A percentile compares a stretch with the other conserved stretches of the same genome.
Evolutionary conservation across 345 rosid genomes (phyloP).

Genomic region (Noccaea bulbosa): DNA sequence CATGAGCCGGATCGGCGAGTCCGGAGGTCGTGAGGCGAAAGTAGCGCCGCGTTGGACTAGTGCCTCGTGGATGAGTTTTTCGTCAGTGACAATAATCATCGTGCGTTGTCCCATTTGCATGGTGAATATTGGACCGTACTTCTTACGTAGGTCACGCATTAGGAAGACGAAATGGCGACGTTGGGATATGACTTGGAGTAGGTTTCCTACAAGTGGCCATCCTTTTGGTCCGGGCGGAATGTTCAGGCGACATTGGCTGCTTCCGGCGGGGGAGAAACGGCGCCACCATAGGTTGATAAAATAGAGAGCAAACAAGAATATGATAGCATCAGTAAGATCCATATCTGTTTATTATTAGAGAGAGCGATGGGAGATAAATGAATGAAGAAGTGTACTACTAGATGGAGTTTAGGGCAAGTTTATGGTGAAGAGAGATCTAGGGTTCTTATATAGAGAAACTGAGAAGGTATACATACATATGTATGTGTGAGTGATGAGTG

Average conservation of each 20-base stretch:
- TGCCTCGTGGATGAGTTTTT: slow-evolving; percentile 89
- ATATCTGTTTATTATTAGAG: slow-evolving; percentile 36
- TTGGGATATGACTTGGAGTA: slow-evolving; percentile 71
- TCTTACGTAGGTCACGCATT: slow-evolving; percentile 66
- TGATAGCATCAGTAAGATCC: slow-evolving; percentile 62
- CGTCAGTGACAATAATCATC: slow-evolving; percentile 74
- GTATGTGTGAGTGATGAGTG: slow-evolving; percentile 23
- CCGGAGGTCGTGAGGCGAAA: slow-evolving; percentile 82
- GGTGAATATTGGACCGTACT: slow-evolving; percentile 89
- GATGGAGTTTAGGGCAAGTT: slow-evolving; percentile 32
- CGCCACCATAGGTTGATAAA: slow-evolving; percentile 68
- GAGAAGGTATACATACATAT: slow-evolving; percentile 25
- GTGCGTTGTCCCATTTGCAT: slow-evolving; percentile 97
- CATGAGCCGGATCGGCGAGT: slow-evolving; percentile 79
- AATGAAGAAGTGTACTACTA: slow-evolving; percentile 13
- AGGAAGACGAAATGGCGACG: slow-evolving; percentile 76
- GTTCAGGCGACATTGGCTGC: slow-evolving; percentile 38
- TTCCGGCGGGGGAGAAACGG: slow-evolving; percentile 30
- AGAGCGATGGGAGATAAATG: not conserved
- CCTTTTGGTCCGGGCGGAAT: slow-evolving; percentile 90
- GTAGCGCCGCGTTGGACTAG: slow-evolving; percentile 66
- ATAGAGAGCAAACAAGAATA: slow-evolving; percentile 47
- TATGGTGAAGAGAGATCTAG: slow-evolving; percentile 15
- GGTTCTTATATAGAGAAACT: slow-evolving; percentile 39
- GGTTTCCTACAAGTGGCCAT: slow-evolving; percentile 88